Conservation (phyloP, 2,329 filamentous ascomycete species). For the Teratosphaeria epicoccoides region DNA sequence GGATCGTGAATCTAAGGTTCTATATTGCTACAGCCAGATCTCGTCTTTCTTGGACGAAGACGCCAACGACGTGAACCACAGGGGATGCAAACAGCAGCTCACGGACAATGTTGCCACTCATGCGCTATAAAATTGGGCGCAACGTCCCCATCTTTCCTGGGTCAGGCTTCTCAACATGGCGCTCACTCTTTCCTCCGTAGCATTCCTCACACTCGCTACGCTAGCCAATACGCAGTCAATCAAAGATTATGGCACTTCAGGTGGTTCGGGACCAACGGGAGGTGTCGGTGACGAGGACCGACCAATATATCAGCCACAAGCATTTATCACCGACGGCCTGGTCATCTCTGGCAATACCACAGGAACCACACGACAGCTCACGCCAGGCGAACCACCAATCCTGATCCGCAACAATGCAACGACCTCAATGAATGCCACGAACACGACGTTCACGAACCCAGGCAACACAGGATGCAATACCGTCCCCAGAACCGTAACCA, state of each 20-base stretch:
- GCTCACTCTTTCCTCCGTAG: neutral
- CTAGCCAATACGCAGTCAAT: conserved; percentile 6
- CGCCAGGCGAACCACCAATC: conserved; percentile 8
- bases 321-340: conserved; percentile 16
- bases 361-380: conserved; percentile 15
- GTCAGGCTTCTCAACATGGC: neutral
- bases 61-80: no score
- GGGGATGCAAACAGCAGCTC: no score
- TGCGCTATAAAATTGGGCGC: no score
- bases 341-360: conserved; percentile 8
- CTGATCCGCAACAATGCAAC: conserved; percentile 6
- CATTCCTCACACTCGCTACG: neutral
- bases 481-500: conserved; percentile 3
- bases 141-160: no score
- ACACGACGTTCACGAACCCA: neutral
- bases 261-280: conserved; percentile 11
- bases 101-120: no score
- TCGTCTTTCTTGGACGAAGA: no score
- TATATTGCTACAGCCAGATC: no score
- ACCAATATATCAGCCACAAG: conserved; percentile 12
- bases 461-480: neutral
- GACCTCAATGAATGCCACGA: conserved; percentile 1
- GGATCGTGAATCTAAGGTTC: no score
- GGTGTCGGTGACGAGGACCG: conserved; percentile 13
- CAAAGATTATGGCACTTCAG: conserved; percentile 7